Base-by-base conservation (phyloP, 768 basidiomycete genomes). In the Roridomyces roridus region DNA sequence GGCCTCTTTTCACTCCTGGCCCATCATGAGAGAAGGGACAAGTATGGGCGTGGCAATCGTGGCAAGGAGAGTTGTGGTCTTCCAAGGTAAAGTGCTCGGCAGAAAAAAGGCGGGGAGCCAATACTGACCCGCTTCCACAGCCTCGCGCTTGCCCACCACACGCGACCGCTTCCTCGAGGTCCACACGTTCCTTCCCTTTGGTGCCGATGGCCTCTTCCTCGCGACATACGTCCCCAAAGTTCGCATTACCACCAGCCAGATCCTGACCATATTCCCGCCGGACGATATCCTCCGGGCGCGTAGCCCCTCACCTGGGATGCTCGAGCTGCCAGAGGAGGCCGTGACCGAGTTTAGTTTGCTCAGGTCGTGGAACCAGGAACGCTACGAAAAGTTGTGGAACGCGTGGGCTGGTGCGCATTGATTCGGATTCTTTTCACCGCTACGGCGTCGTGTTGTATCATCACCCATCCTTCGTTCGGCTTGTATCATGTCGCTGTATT, bases 21-120 rank as follows among this genome's bases (percentile, higher is more conserved):
- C 46, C 28, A 72, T 71, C 68, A 78, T 85, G 77, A 72, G 80
- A 62, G 70, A 82, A 67, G 85, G 88, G 47, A 34, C 31, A 34
- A 79, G 82, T 36, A 72, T 89, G 55, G 89, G 87, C 47, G 81
- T 90, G 53, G 89, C 89, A 20, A 66, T 89, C 55, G 85, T 90
- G 42, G 84, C 85, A 61, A 84, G 81, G 64, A 83, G 85, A 67
- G 84, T 91, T 29, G 83, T 82, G 77, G 68, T 91, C 57, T 84
- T 89, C 23, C 85, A 87, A 83, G 83, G 89, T 87, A 63, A 53
- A 24, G n/a, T 37, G 1, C 7, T 24, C 29, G 47, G 31, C 29
- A 41, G 20, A 45, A 36, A 37, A 5, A 10, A 34, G 7, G 31
- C 11, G 31, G 31, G 15, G n/a, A 41, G 34, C 14, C 23, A n/a